Base-by-base conservation (phyloP, 2,329 filamentous ascomycete genomes). In the Verticillium dahliae region DNA sequence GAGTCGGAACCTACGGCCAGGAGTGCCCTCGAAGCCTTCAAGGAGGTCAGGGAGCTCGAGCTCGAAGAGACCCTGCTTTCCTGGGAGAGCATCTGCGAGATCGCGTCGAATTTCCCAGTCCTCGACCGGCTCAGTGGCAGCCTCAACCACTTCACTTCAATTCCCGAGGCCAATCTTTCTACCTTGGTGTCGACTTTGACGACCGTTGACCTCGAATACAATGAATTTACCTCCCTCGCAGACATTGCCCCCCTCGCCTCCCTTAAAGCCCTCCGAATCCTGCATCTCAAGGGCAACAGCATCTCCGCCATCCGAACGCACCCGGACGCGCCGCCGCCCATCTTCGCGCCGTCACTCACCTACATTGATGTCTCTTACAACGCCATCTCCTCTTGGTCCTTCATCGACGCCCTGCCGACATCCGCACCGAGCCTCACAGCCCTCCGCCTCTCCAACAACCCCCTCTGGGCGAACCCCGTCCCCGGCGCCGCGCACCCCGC, bases 361-460 rank as follows among this genome's bases (percentile, higher is more conserved):
- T 90, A 89, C 64, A 75, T 94, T 15, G 90, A 93, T 71, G 72
- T 94, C 18, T 92, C 90, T 1, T 87, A 88, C 73, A 94, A 94
- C 74, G 75, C 80, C 15, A 81, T 94, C 35, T 72, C 80, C 15
- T 81, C 81, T 18, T 97, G 92, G 91, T 70, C 74, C 35, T 91
- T 96, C 71, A 80, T 97, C 66, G 87, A 96, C 68, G 72, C 79
- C 5, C 81, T 99, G 1, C 77, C 84, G 1, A 69, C 72, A 13
- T 77, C 85, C 62, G 91, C 96, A 66, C 94, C 95, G 0, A 85
- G 87, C 4, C 80, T 98, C 6, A 81, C 78, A 13, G 87, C 86
- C 38, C 83, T 99, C 45, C 90, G 93, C 15, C 85, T 97, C 64
- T 87, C 91, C 5, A 88, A 92, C 71, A 98, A 98, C 67, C 93